phyloP scores from a whole-genome alignment of 2,329 filamentous ascomycete species.

The Simplicillium sp. region DNA sequence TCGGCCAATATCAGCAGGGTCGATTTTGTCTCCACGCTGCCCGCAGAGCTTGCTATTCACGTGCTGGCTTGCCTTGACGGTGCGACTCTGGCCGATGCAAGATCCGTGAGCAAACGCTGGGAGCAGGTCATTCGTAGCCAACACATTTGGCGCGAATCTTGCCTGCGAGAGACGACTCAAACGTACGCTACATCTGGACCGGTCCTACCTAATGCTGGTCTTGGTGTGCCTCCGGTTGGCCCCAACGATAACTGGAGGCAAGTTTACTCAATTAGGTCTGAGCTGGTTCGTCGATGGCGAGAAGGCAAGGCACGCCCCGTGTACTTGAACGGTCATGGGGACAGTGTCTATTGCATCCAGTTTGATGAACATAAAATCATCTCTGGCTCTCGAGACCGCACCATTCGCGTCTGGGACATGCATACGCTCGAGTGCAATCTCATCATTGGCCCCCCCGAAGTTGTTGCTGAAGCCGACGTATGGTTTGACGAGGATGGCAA shows the following conservation, averaged over 20 bases:
- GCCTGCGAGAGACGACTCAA: constrained; percentile 48
- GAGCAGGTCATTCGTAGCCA: constrained; percentile 35
- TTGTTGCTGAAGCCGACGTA: constrained; percentile 44
- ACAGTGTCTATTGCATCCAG: constrained; percentile 96
- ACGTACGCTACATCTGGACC: constrained; percentile 49
- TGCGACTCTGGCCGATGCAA: constrained; percentile 35
- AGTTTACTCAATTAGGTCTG: constrained; percentile 69
- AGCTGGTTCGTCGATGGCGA: constrained; percentile 73
- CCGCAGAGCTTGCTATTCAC: constrained; percentile 49
- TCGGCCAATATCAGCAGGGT: constrained; percentile 38
- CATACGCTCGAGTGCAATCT: constrained; percentile 76
- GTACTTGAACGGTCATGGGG: constrained; percentile 86
- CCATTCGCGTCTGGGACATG: constrained; percentile 94
- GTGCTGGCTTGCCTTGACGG: constrained; percentile 48
- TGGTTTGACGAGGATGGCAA: constrained; percentile 41
- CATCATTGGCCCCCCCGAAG: constrained; percentile 70
- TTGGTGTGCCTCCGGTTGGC: constrained; percentile 43
- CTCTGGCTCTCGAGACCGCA: constrained; percentile 90
- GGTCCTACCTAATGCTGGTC: constrained; percentile 41
- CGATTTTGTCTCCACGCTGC: constrained; percentile 48
- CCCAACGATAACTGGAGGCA: constrained; percentile 74
- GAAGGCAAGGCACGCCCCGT: constrained; percentile 68
- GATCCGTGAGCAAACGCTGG: constrained; percentile 44
- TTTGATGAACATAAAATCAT: constrained; percentile 99
- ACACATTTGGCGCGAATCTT: constrained; percentile 56